phyloP scores from a whole-genome alignment of 2,329 filamentous ascomycete genomes.

The Botrytis cinerea region DNA sequence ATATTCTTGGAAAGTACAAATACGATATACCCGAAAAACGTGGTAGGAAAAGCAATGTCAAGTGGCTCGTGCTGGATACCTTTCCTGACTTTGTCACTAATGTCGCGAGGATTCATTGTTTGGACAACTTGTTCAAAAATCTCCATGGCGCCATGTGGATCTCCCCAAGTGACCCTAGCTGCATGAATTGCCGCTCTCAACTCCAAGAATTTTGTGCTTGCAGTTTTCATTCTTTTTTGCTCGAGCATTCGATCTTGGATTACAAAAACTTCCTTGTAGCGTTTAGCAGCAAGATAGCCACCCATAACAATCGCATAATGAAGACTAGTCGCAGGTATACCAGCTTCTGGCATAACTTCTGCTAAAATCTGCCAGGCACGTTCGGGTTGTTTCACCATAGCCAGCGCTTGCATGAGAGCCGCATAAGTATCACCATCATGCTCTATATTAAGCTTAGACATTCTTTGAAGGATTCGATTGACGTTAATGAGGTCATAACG shows the following conservation, averaged over 20 bases:
- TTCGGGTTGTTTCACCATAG: conserved; percentile 53
- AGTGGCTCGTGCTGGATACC: conserved; percentile 30
- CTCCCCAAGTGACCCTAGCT: conserved; percentile 4
- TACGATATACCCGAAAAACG: conserved; percentile 57
- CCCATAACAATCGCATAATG: conserved; percentile 57
- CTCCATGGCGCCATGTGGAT: conserved; percentile 31
- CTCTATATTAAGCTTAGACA: conserved; percentile 53
- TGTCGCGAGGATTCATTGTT: conserved; percentile 36
- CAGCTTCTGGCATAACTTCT: conserved; percentile 52
- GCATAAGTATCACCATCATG: conserved; percentile 60
- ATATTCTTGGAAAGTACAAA: conserved; percentile 53
- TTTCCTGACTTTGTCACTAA: conserved; percentile 35
- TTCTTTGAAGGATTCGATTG: conserved; percentile 55
- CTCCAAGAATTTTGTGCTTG: conserved; percentile 48
- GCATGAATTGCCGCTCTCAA: conserved; percentile 39
- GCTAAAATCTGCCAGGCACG: conserved; percentile 56
- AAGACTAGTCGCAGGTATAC: conserved; percentile 47
- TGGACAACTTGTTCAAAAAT: conserved; percentile 35
- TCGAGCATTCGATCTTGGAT: conserved; percentile 48
- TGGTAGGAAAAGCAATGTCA: conserved; percentile 37
- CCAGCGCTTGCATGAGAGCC: conserved; percentile 60
- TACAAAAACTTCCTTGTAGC: conserved; percentile 50
- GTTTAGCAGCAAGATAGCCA: conserved; percentile 46
- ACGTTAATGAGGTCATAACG: conserved; percentile 59
- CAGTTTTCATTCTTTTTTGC: conserved; percentile 44